A percentile compares a stretch with the other conserved stretches of the same genome.
These are phyloP conservation scores for Naganishia antarctica DNA, from an alignment of 768 basidiomycete genomes.

Conservation along the genomic window DNA sequence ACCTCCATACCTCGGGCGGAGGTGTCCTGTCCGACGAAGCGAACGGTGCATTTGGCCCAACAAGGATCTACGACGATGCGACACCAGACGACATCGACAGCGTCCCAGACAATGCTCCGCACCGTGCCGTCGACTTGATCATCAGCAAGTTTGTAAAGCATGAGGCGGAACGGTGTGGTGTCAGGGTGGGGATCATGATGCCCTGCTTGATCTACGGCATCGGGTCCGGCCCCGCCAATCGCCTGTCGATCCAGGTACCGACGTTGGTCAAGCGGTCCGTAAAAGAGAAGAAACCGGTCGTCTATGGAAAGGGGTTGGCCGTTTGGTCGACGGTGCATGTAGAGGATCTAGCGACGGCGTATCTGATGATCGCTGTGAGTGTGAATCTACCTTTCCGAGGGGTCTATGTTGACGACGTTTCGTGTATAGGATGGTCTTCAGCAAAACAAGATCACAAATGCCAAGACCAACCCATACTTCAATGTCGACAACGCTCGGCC, in stretches of 20 bases:
- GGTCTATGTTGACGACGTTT: background rate
- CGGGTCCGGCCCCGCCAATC: background rate
- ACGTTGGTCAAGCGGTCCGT: background rate
- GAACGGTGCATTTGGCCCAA: background rate
- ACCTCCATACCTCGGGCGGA: background rate
- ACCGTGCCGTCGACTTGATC: background rate
- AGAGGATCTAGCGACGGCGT: background rate
- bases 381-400: background rate
- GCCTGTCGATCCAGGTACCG: background rate
- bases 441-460: background rate
- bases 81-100: conserved; percentile 6
- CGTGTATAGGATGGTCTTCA: background rate
- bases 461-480: background rate
- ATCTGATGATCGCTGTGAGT: background rate
- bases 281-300: background rate
- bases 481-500: background rate
- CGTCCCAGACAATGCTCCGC: background rate
- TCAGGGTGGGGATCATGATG: background rate
- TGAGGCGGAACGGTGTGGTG: background rate
- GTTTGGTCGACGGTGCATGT: conserved; percentile 3
- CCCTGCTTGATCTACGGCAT: background rate
- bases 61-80: background rate
- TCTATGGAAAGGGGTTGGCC: background rate
- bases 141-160: background rate
- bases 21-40: background rate